These are phyloP conservation scores for Solanum sejunctum DNA, from an alignment of 257 asterid genomes.

Conservation along the genomic window DNA sequence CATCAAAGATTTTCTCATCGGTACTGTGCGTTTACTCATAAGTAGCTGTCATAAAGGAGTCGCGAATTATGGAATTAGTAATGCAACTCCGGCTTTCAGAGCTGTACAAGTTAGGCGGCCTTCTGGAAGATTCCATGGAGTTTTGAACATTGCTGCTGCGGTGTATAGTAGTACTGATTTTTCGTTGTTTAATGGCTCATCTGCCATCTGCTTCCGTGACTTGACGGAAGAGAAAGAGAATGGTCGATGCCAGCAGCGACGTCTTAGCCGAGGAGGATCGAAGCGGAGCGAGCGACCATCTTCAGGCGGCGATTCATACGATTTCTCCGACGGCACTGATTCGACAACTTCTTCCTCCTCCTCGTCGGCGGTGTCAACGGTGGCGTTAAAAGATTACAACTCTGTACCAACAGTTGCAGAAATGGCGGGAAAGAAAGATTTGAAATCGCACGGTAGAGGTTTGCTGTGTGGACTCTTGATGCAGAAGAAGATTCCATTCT, in stretches of 20 bases:
- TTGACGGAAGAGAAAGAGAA: constrained; percentile 35
- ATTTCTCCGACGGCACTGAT: constrained; percentile 53
- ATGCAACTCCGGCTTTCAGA: constrained; percentile 49
- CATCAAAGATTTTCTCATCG: constrained; percentile 48
- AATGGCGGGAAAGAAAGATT: constrained; percentile 43
- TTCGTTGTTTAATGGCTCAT: constrained; percentile 29
- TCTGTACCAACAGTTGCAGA: constrained; percentile 27
- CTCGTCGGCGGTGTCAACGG: constrained; percentile 35
- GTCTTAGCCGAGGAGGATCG: constrained; percentile 55
- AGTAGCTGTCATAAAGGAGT: constrained; percentile 31
- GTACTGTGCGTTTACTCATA: constrained; percentile 66
- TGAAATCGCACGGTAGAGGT: constrained; percentile 37
- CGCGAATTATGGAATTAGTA: not conserved
- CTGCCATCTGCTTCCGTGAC: constrained; percentile 61
- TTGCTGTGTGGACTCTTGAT: constrained; percentile 57
- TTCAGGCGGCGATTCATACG: constrained; percentile 55
- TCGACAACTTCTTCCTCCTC: constrained; percentile 62
- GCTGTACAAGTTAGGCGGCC: constrained; percentile 83
- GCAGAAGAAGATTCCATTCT: constrained; percentile 45
- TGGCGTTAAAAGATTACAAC: constrained; percentile 62
- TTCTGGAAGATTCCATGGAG: constrained; percentile 74
- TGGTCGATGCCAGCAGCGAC: constrained; percentile 18
- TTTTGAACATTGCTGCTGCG: constrained; percentile 66
- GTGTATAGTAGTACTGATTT: constrained; percentile 39
- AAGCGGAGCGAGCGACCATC: constrained; percentile 45